These are phyloP conservation scores for Cinnamomum micranthum DNA, from an alignment of 164 flowering plant species.

Conservation along the genomic window DNA sequence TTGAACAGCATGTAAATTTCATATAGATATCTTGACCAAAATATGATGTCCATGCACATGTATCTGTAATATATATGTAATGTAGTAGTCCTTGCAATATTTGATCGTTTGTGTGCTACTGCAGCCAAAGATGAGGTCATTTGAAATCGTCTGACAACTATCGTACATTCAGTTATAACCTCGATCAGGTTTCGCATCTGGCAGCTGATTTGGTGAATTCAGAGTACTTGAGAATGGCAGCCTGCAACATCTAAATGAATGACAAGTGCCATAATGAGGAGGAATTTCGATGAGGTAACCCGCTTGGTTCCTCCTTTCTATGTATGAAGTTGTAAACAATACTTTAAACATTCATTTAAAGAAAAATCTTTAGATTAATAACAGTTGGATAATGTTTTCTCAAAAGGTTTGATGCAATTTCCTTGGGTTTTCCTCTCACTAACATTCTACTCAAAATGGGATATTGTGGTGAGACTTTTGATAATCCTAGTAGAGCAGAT, in stretches of 20 bases:
- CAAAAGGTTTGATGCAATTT: too few relatives aligned
- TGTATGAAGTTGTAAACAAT: neutral
- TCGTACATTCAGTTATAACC: neutral
- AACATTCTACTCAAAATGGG: too few relatives aligned
- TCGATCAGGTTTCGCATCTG: neutral
- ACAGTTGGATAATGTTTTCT: neutral
- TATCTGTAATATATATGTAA: neutral
- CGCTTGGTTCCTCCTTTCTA: neutral
- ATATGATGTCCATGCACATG: neutral
- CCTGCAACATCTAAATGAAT: neutral
- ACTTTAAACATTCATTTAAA: too few relatives aligned
- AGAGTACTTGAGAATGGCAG: neutral
- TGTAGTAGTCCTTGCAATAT: neutral
- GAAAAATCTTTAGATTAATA: neutral
- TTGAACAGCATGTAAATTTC: neutral
- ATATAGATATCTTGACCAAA: neutral
- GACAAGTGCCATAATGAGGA: neutral
- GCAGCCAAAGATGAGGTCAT: constrained; percentile 28
- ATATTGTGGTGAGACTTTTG: too few relatives aligned
- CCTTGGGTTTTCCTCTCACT: too few relatives aligned
- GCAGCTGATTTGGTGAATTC: neutral
- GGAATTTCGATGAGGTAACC: neutral
- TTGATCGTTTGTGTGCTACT: constrained; percentile 8
- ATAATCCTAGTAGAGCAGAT: too few relatives aligned
- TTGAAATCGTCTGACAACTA: constrained; percentile 21